Evolutionary conservation across 176 grass and related monocot genomes (phyloP).

Genomic region (Oryza coarctata): DNA sequence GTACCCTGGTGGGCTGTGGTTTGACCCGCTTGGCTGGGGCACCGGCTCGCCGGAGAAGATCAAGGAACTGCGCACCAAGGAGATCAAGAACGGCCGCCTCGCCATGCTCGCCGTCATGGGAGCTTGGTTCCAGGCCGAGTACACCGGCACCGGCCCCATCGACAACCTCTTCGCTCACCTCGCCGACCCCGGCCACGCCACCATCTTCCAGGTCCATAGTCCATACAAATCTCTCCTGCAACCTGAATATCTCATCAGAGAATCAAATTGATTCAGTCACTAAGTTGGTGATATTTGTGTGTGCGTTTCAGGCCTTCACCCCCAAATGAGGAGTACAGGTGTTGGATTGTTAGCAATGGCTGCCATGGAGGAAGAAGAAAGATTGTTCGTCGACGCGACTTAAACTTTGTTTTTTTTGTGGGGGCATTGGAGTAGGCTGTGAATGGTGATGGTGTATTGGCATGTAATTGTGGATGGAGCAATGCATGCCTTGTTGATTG

Average conservation of each 20-base stretch:
- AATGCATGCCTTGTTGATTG: slow-evolving; percentile 37
- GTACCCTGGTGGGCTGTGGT: slow-evolving; percentile 93
- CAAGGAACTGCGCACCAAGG: slow-evolving; percentile 88
- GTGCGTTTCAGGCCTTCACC: slow-evolving; percentile 60
- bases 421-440: neutral
- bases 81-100: slow-evolving; percentile 97
- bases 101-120: slow-evolving; percentile 98
- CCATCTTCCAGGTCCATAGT: slow-evolving; percentile 69
- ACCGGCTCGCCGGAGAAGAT: slow-evolving; percentile 65
- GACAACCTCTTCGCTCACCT: slow-evolving; percentile 98
- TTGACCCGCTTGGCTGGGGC: slow-evolving; percentile 88
- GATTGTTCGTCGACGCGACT: slow-evolving; percentile 14
- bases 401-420: neutral
- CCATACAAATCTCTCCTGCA: neutral
- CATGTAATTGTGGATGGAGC: slow-evolving; percentile 35
- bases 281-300: slow-evolving; percentile 15
- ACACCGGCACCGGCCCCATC: slow-evolving; percentile 91
- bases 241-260: neutral
- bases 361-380: slow-evolving; percentile 26
- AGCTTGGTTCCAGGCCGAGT: slow-evolving; percentile 86
- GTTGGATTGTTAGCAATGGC: slow-evolving; percentile 1
- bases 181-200: slow-evolving; percentile 80
- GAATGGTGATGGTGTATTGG: neutral
- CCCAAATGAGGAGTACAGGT: slow-evolving; percentile 55
- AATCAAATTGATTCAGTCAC: neutral